These are phyloP conservation scores for Comarum palustre DNA, from an alignment of 306 rosid genomes.

Conservation along the genomic window DNA sequence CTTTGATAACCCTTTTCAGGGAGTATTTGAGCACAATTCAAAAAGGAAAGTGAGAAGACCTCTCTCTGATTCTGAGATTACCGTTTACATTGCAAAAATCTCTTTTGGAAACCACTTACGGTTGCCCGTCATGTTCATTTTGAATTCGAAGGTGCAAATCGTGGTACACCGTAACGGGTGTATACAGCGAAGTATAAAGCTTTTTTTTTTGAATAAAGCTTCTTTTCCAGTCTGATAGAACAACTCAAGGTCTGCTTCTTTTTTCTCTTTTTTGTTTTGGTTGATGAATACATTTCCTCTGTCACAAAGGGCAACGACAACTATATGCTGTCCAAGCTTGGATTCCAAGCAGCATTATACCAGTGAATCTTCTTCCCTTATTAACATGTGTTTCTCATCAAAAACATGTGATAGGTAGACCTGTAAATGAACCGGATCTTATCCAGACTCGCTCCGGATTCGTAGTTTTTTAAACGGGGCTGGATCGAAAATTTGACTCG, in stretches of 20 bases:
- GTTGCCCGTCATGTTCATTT: conserved; percentile 5
- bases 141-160: conserved; percentile 7
- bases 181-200: neutral
- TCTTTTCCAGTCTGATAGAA: conserved; percentile 11
- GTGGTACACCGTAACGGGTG: neutral
- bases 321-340: neutral
- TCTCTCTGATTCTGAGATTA: neutral
- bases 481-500: too few species aligned
- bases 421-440: too few species aligned
- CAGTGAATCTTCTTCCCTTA: conserved; percentile 3
- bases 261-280: neutral
- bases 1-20: neutral
- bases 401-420: neutral
- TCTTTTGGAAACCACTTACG: neutral
- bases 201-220: conserved; percentile 1
- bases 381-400: neutral
- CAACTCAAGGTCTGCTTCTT: neutral
- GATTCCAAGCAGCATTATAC: conserved; percentile 4
- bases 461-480: too few species aligned
- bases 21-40: neutral
- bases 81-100: neutral
- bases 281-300: neutral
- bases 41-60: too few species aligned
- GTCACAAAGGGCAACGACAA: neutral
- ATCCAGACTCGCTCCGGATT: too few species aligned